These are phyloP conservation scores for Colletotrichum sp. DNA, from an alignment of 2,329 filamentous ascomycete species.

Conservation along the genomic window DNA sequence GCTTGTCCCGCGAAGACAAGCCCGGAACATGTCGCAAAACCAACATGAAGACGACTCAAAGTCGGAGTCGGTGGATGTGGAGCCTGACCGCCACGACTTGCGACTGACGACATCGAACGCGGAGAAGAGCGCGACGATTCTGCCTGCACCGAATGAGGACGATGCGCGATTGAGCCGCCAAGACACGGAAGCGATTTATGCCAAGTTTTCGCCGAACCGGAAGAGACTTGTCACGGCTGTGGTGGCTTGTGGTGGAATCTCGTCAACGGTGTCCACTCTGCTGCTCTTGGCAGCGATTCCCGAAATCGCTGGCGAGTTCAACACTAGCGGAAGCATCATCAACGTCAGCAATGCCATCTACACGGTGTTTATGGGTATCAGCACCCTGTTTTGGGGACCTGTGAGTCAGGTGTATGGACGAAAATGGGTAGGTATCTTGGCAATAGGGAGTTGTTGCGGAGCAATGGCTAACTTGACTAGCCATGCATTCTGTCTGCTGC, in stretches of 20 bases:
- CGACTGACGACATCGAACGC: constrained; percentile 8
- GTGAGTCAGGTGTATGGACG: constrained; percentile 64
- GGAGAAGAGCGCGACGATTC: background rate
- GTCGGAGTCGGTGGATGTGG: background rate
- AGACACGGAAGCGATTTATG: constrained; percentile 12
- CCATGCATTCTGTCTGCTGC: constrained; percentile 25
- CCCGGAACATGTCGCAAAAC: background rate
- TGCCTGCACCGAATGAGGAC: background rate
- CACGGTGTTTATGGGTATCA: constrained; percentile 73
- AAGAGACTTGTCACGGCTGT: constrained; percentile 12
- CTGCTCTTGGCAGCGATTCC: constrained; percentile 74
- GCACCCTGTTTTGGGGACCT: constrained; percentile 70
- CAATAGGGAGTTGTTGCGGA: constrained; percentile 16
- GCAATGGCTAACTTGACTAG: background rate
- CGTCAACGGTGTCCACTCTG: constrained; percentile 7
- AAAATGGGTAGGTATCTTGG: constrained; percentile 45
- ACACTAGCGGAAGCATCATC: constrained; percentile 71
- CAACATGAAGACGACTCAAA: background rate
- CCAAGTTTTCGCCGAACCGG: background rate
- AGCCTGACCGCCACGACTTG: background rate
- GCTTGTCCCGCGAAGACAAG: background rate
- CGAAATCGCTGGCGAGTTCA: constrained; percentile 71
- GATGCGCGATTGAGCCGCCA: constrained; percentile 5
- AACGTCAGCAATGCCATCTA: constrained; percentile 76
- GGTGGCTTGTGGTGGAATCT: constrained; percentile 8